Evolutionary conservation across 257 asterid species (phyloP).

Genomic region (Solanum pinnatisectum): DNA sequence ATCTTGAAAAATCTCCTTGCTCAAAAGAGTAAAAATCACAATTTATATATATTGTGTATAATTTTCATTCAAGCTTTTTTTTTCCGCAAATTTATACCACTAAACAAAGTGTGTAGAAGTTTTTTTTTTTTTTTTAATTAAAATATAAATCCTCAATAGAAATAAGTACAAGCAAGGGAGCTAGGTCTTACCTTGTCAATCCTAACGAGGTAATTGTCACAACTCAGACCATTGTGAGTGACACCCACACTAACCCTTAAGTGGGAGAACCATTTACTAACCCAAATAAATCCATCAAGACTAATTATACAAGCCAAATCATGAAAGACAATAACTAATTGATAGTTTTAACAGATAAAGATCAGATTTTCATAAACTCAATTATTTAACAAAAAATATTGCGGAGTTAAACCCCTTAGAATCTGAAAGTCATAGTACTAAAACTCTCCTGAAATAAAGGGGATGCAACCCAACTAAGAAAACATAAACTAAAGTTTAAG

Average conservation of each 20-base stretch:
- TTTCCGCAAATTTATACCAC: no score
- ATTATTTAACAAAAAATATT: no score
- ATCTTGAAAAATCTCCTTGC: no score
- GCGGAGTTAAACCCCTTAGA: not conserved
- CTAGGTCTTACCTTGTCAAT: not conserved
- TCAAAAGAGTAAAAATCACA: not conserved
- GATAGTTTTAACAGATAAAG: not conserved
- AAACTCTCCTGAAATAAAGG: no score
- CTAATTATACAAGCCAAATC: not conserved
- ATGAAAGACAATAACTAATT: not conserved
- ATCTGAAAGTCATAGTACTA: no score
- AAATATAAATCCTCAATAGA: not conserved
- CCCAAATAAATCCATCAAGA: not conserved
- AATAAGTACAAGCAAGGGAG: not conserved
- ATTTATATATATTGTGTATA: no score
- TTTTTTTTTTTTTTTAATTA: no score
- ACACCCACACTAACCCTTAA: not conserved
- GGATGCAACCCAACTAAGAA: not conserved
- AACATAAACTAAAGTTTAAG: no score
- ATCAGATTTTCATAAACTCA: not conserved
- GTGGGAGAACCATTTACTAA: not conserved
- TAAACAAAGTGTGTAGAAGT: not conserved
- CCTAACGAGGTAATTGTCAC: not conserved
- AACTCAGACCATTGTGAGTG: no score
- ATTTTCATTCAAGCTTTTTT: no score